These are phyloP conservation scores for Rhizophagus prolifer DNA, from an alignment of 192 early-diverging fungal species.

Conservation along the genomic window DNA sequence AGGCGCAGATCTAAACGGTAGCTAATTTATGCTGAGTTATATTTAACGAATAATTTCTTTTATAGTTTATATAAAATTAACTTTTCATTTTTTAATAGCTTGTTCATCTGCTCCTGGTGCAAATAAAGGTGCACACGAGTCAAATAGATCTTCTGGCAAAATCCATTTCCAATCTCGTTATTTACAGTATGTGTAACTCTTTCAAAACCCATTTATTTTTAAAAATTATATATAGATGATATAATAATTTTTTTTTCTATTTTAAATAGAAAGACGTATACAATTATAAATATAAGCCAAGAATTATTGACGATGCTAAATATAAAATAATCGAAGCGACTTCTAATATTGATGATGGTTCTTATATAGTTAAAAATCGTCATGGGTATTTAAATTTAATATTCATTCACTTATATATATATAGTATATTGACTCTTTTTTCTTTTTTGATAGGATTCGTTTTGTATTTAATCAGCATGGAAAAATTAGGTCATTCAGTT, in stretches of 20 bases:
- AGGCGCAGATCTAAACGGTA: neutral
- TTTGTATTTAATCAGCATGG: constrained; percentile 44
- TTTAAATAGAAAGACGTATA: constrained; percentile 17
- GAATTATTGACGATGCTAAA: constrained; percentile 39
- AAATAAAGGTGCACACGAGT: constrained; percentile 19
- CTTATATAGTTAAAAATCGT: constrained; percentile 34
- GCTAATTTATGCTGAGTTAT: too few species aligned
- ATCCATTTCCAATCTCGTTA: too few species aligned
- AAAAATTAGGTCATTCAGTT: constrained; percentile 35
- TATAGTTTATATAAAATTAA: too few species aligned
- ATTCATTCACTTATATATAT: neutral
- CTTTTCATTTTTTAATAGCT: neutral
- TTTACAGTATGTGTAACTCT: neutral
- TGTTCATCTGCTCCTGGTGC: constrained; percentile 15
- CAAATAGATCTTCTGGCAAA: constrained; percentile 35
- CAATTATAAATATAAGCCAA: constrained; percentile 40
- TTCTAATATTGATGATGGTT: constrained; percentile 29
- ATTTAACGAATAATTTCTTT: too few species aligned
- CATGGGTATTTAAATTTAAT: constrained; percentile 35
- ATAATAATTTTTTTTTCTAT: too few species aligned
- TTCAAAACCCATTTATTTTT: neutral
- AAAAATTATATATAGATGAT: too few species aligned
- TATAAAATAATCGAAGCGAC: constrained; percentile 42
- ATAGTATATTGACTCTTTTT: neutral
- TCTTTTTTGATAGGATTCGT: constrained; percentile 32